Evolutionary conservation across 2,329 filamentous ascomycete genomes (phyloP), one percentile per base, ranked within the genome.

Genomic region (Fusarium piperis): DNA sequence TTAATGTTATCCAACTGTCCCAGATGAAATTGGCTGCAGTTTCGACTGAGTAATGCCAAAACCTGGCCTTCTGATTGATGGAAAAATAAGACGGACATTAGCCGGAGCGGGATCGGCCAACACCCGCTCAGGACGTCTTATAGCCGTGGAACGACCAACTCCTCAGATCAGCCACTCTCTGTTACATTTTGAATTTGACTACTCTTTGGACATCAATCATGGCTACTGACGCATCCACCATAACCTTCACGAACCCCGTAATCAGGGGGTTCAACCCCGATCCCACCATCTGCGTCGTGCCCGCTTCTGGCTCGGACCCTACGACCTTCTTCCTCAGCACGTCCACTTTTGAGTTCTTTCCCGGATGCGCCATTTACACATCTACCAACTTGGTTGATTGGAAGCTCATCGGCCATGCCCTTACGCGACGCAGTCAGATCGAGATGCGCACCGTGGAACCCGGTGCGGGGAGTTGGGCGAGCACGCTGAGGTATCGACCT

Each of bases 341-440:
- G 5, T 91, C 89, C 0, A 88, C 87, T 0, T 91, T 91, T 64
- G 89, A 91, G 76, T 89, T 85, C 76, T 90, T 89, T 66, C 89
- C 89, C 0, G 88, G 88, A 5, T 85, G 86, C n/a, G 86, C 88
- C 15, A 88, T 91, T 63, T 90, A 91, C 72, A 84, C 88, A 28
- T 89, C 86, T 20, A 85, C 79, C 1, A 84, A 88, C 68, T 80
- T 89, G 12, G 77, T 87, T 10, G 83, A 85, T 44, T 89, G 87
- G 86, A 79, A 79, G 7, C 81, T 88, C n/a, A 85, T 88, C 48
- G 84, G 83, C 6, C 84, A 88, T 68, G 87, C 85, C 2, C 79
- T 89, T 55, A 88, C 79, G 12, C 81, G 86, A 35, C 82, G 82
- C 48, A 84, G 81, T 39, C 86, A 89, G 74, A 78, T 88, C 13